Conservation (phyloP, 371 early-diverging fungal species). For the Rhizomucor pusillus region DNA sequence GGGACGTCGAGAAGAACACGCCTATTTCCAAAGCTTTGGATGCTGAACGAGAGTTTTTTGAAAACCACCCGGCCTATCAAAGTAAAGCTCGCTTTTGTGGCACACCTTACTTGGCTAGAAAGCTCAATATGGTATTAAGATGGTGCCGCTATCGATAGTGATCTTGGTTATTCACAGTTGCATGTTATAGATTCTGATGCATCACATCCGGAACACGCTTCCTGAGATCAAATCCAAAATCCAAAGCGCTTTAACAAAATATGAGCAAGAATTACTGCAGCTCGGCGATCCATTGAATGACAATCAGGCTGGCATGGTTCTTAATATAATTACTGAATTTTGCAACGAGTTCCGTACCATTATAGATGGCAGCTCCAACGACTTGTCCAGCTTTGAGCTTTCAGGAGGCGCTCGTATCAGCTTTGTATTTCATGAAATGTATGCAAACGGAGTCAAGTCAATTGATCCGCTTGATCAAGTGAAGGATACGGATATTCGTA, state of each 20-base stretch:
- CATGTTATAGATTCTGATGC: slow-evolving; percentile 84
- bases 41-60: slow-evolving; percentile 90
- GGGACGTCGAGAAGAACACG: slow-evolving; percentile 93
- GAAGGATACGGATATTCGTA: slow-evolving; percentile 97
- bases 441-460: slow-evolving; percentile 84
- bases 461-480: slow-evolving; percentile 97
- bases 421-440: slow-evolving; percentile 98
- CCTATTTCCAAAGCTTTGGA: slow-evolving; percentile 85
- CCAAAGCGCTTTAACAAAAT: slow-evolving; percentile 76
- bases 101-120: slow-evolving; percentile 94
- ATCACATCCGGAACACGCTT: slow-evolving; percentile 93
- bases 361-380: slow-evolving; percentile 93
- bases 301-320: slow-evolving; percentile 74
- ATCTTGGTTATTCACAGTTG: too few species aligned
- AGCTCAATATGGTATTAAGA: slow-evolving; percentile 81
- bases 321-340: slow-evolving; percentile 97
- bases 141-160: too few species aligned
- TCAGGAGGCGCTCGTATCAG: slow-evolving; percentile 98
- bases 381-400: slow-evolving; percentile 90
- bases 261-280: slow-evolving; percentile 78
- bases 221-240: slow-evolving; percentile 98
- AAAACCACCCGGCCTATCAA: slow-evolving; percentile 89
- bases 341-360: slow-evolving; percentile 91
- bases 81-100: slow-evolving; percentile 98
- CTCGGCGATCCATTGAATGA: slow-evolving; percentile 92